Base-by-base conservation (phyloP, 2,329 filamentous ascomycete genomes). In the Colletotrichum lupini region DNA sequence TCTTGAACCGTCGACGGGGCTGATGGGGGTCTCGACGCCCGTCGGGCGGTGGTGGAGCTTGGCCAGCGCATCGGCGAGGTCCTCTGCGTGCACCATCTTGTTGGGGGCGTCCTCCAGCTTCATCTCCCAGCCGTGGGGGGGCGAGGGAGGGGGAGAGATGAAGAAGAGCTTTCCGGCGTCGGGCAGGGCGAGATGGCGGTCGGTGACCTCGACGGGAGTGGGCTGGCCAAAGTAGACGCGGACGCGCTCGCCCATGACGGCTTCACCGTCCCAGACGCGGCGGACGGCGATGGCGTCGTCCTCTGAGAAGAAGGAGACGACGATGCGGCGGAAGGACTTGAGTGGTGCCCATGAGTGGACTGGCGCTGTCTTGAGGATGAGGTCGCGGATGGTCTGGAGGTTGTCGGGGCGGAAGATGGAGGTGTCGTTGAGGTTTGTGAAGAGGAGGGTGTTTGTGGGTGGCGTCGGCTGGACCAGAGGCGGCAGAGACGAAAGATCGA, bases 371-470 rank as follows among this genome's bases (percentile, higher is more conserved):
- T 89, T 82, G 78, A 89, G 85, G 81, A 97, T 92, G 72, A 94
- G 90, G 67, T 91, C 88, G 80, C 91, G 92, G 78, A 96, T 93
- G 74, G 89, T 91, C 78, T 93, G 89, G 72, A 96, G 88, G 83
- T 94, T 95, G 75, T 92, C 88, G 22, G 93, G 87, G 72, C 90
- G 87, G 87, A 96, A 97, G 84, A 95, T 91, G 78, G 93, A 91
- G 72, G 87, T 84, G 76, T 94, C 90, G 79, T 92, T 85, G 73
- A 97, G 90, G 84, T 95, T 95, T 78, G 94, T 97, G 80, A 97
- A 92, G 79, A 97, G 90, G 69, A 97, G 91, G 0, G 94, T 97
- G 86, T 97, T 97, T 76, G 92, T 93, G 6, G 93, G 92, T 67
- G 92, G 90, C 30, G 93, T 91, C n/a, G 94, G 93, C 80, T 91